Evolutionary conservation across 192 early-diverging fungal species (phyloP).

Genomic region (Linnemannia exigua): DNA sequence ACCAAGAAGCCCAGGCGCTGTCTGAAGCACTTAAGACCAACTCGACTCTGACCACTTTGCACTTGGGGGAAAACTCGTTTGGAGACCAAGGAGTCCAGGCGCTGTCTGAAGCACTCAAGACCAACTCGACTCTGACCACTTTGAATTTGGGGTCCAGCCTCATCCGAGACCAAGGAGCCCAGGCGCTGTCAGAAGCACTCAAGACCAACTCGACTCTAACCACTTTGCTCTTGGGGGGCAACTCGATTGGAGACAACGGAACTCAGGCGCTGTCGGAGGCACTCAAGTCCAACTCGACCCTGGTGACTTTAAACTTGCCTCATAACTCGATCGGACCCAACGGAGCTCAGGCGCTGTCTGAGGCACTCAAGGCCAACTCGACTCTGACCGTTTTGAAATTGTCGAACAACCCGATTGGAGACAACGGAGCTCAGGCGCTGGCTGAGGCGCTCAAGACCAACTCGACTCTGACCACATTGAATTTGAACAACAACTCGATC

Average conservation of each 20-base stretch:
- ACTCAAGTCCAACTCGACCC: constrained; percentile 22
- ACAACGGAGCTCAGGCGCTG: constrained; percentile 11
- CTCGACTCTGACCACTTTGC: constrained; percentile 13
- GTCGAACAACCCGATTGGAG: no score
- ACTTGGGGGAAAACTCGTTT: not conserved
- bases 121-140: constrained; percentile 26
- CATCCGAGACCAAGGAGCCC: constrained; percentile 2
- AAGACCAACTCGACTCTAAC: constrained; percentile 29
- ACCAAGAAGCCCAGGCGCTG: constrained; percentile 3
- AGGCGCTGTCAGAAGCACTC: constrained; percentile 21
- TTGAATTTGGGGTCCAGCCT: no score
- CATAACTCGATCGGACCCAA: no score
- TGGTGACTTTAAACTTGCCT: constrained; percentile 10
- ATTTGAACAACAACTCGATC: constrained; percentile 1
- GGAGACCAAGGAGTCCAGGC: constrained; percentile 3
- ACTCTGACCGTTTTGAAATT: no score
- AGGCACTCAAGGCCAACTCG: no score
- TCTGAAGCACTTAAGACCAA: constrained; percentile 27
- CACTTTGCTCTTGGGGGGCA: constrained; percentile 9
- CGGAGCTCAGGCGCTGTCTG: no score
- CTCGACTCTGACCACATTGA: constrained; percentile 14
- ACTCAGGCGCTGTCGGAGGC: constrained; percentile 21
- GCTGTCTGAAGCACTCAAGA: constrained; percentile 29
- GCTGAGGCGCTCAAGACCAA: constrained; percentile 27
- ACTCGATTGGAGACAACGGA: constrained; percentile 9